phyloP scores from a whole-genome alignment of 2,329 filamentous ascomycete species.

The Balansia obtecta region DNA sequence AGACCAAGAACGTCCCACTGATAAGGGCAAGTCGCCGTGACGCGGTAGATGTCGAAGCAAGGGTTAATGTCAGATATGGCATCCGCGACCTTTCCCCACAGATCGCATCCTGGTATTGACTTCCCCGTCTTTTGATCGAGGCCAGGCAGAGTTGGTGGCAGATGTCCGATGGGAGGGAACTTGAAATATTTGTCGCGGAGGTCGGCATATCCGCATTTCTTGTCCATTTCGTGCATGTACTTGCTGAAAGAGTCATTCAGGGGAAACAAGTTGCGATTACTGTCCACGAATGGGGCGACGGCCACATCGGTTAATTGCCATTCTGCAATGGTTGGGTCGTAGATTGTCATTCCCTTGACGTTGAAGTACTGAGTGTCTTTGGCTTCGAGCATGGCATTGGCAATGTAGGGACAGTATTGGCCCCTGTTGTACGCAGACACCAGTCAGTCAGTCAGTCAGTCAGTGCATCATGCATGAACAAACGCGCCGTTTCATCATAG shows the following conservation, averaged over 20 bases:
- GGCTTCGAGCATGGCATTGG: constrained; percentile 53
- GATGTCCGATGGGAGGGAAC: constrained; percentile 49
- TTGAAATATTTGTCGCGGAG: constrained; percentile 46
- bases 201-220: constrained; percentile 45
- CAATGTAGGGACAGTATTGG: constrained; percentile 54
- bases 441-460: not conserved
- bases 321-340: constrained; percentile 51
- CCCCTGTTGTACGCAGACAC: constrained; percentile 21
- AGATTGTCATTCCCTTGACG: constrained; percentile 53
- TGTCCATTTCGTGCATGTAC: constrained; percentile 19
- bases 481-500: not conserved
- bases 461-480: no score
- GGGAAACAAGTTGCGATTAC: constrained; percentile 47
- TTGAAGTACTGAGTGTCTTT: constrained; percentile 54
- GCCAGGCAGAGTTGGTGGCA: constrained; percentile 1
- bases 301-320: constrained; percentile 33
- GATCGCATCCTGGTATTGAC: constrained; percentile 20
- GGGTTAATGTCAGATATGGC: constrained; percentile 53
- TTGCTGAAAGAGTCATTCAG: constrained; percentile 25
- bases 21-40: constrained; percentile 57
- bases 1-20: constrained; percentile 61
- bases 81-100: constrained; percentile 41
- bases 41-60: constrained; percentile 62
- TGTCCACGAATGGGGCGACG: constrained; percentile 43
- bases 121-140: constrained; percentile 21